Percentiles rank a stretch among this genome's conserved stretches.
phyloP scores from a whole-genome alignment of 2,329 filamentous ascomycete genomes.

The Fusarium gaditjirri region DNA sequence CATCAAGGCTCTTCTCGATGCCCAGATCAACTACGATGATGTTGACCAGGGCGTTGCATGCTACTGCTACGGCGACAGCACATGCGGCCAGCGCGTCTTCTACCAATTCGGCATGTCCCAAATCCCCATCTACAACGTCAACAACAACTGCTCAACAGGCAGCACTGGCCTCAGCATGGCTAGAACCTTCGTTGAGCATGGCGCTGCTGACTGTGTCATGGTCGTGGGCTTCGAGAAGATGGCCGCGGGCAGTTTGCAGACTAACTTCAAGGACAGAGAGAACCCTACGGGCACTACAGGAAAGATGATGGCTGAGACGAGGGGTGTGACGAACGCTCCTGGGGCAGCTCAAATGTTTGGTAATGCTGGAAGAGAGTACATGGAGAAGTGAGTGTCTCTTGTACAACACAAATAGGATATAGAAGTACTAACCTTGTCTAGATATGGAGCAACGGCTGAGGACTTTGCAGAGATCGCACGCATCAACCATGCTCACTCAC shows the following conservation, averaged over 20 bases:
- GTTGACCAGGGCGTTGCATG: slow-evolving; percentile 96
- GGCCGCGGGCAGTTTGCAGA: slow-evolving; percentile 88
- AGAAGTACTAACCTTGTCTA: slow-evolving; percentile 48
- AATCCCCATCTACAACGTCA: slow-evolving; percentile 97
- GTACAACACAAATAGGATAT: not conserved
- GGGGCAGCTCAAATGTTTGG: slow-evolving; percentile 94
- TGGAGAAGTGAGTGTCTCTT: slow-evolving; percentile 77
- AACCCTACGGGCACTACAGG: slow-evolving; percentile 79
- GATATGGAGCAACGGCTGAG: slow-evolving; percentile 81
- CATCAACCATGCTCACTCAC: slow-evolving; percentile 91
- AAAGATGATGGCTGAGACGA: slow-evolving; percentile 84
- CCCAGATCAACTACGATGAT: slow-evolving; percentile 95
- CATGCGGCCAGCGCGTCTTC: slow-evolving; percentile 95
- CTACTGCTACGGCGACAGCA: slow-evolving; percentile 97
- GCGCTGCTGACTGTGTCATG: slow-evolving; percentile 86
- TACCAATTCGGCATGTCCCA: slow-evolving; percentile 98
- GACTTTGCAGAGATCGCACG: slow-evolving; percentile 97
- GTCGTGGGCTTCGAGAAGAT: slow-evolving; percentile 99
- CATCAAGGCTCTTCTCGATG: slow-evolving; percentile 85
- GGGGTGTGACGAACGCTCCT: slow-evolving; percentile 83
- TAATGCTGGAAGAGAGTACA: slow-evolving; percentile 93
- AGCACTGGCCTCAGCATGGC: slow-evolving; percentile 89
- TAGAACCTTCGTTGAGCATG: slow-evolving; percentile 80
- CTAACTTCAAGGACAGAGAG: slow-evolving; percentile 84
- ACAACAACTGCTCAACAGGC: slow-evolving; percentile 99